These are phyloP conservation scores for Eleusine coracana DNA, from an alignment of 176 grass and related monocot genomes.

Conservation along the genomic window DNA sequence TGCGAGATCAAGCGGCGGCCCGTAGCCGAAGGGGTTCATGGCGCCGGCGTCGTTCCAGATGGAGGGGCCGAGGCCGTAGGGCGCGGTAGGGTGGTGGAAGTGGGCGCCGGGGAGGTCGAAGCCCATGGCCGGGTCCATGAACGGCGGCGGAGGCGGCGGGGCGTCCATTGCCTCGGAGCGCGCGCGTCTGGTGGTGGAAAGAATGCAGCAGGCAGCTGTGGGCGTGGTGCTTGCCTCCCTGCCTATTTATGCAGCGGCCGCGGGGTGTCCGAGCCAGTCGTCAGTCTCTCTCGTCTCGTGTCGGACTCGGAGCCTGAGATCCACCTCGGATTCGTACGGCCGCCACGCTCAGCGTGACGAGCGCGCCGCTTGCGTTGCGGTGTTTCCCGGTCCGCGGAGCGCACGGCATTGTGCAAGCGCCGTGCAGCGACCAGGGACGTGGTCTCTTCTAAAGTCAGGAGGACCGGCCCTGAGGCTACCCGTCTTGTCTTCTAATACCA, in stretches of 20 bases:
- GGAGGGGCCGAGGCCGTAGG: not conserved
- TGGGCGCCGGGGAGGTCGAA: not conserved
- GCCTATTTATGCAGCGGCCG: not conserved
- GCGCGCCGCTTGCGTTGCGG: not conserved
- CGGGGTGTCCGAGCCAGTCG: not conserved
- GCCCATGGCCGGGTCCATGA: not conserved
- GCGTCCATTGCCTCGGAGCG: not conserved
- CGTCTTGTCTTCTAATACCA: not conserved
- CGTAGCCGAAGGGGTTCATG: not conserved
- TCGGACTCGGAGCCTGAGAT: not conserved
- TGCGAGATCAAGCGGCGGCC: not conserved
- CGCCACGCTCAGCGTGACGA: no score
- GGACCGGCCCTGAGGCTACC: no score
- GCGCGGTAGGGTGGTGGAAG: not conserved
- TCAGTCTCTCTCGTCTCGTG: not conserved
- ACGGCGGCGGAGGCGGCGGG: not conserved
- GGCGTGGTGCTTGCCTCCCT: not conserved
- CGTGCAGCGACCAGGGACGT: no score
- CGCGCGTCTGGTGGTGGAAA: not conserved
- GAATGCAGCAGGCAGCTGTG: not conserved
- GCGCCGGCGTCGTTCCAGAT: no score
- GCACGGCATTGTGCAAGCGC: no score
- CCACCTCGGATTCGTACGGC: not conserved
- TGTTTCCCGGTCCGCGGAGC: not conserved
- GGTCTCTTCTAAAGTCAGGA: no score